Base-by-base conservation (phyloP, 2,329 filamentous ascomycete species). In the Septoria petroselini region DNA sequence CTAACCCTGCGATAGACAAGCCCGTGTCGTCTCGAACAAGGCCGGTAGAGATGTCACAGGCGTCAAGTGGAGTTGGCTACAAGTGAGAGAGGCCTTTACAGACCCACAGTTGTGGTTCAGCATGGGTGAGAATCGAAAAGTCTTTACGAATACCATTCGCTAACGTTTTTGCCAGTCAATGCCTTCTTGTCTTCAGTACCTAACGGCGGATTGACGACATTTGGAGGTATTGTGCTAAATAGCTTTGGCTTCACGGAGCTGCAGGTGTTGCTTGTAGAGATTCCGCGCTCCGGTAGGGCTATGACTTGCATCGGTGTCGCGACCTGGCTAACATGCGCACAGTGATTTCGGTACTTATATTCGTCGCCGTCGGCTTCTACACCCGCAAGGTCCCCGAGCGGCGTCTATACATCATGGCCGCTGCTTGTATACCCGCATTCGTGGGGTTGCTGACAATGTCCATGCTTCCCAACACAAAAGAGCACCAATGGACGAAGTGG, bases 401-500 rank as follows among this genome's bases (percentile, higher is more conserved):
- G 17, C 60, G 67, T 19, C 56, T 70, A 53, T 67, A 62, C 44
- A 58, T 70, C 49, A 70, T 69, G 67, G 59, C 63, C 2, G 47
- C 53, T 3, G 53, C 60, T 12, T 60, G 55, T 19, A 53, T 70
- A 7, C 61, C 67, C 1, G 60, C 68, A 1, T 69, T 70, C 50
- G 50, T 65, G 27, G 68, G 68, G 2, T 52, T 70, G 21, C 59
- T 70, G 2, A 59, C 55, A 3, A 62, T 70, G 59, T 62, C 67
- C 1, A 56, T 70, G 15, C 59, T 70, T 3, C 66, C 67, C 8
- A 65, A 68, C 48, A 58, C 55, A 0, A 48, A 59, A 0, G 48
- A 57, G 3, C 62, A 66, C 37, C 65, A 65, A 53, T 70, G 68
- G 68, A 65, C 59, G 1, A 69, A 69, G 56, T 69, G 65, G 66